Conservation (phyloP, 2,329 filamentous ascomycete species). For the Passalora sequoiae region DNA sequence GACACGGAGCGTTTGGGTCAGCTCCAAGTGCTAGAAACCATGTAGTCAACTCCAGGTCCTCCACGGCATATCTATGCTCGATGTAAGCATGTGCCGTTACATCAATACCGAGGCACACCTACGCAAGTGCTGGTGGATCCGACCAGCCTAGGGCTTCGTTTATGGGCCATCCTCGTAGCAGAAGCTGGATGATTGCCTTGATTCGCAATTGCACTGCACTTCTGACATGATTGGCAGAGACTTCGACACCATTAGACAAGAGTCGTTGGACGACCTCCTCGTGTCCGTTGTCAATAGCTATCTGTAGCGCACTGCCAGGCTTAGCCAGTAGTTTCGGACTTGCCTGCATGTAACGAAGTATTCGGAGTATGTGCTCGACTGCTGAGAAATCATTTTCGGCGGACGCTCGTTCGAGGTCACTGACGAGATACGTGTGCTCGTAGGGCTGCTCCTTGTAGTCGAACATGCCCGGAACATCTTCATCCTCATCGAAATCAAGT, state of each 20-base stretch:
- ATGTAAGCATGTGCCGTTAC: not conserved
- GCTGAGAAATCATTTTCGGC: not conserved
- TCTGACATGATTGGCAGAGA: conserved; percentile 4
- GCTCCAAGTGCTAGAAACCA: conserved; percentile 3
- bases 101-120: not conserved
- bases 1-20: conserved; percentile 5
- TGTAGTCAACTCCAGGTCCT: conserved; percentile 1
- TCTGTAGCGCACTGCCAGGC: conserved; percentile 6
- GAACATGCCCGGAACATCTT: not conserved
- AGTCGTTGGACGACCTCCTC: conserved; percentile 5
- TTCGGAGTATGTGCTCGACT: not conserved
- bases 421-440: not conserved
- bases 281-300: conserved; percentile 5
- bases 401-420: conserved; percentile 1
- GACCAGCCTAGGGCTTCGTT: conserved; percentile 8
- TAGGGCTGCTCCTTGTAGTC: not conserved
- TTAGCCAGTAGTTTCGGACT: conserved; percentile 1
- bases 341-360: not conserved
- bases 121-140: conserved; percentile 6
- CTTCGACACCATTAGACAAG: conserved; percentile 5
- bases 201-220: not conserved
- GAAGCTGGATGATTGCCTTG: conserved; percentile 6
- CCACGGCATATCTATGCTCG: conserved; percentile 5
- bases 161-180: conserved; percentile 6
- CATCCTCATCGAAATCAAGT: not conserved